A percentile compares a stretch with the other conserved stretches of the same genome.
Evolutionary conservation across 345 rosid genomes (phyloP).

Genomic region (Eutrema japonicum): DNA sequence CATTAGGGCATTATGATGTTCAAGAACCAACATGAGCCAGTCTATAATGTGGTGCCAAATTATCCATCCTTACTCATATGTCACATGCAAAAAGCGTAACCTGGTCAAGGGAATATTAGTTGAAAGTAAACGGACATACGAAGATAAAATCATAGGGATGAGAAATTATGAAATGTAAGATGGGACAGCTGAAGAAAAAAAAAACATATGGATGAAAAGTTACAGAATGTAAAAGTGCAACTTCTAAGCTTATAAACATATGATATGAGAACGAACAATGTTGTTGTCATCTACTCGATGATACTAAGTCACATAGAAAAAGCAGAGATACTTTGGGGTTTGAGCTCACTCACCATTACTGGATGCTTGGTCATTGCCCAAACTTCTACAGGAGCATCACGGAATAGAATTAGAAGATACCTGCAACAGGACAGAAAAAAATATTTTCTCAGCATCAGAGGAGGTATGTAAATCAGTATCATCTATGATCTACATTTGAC

Average conservation of each 20-base stretch:
- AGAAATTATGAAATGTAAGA: background rate
- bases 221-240: background rate
- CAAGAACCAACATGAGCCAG: conserved; percentile 20
- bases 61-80: conserved; percentile 1
- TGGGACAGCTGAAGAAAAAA: background rate
- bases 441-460: conserved; percentile 11
- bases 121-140: conserved; percentile 15
- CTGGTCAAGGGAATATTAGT: conserved; percentile 8
- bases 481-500: conserved; percentile 15
- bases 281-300: background rate
- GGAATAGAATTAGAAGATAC: conserved; percentile 95
- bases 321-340: conserved; percentile 19
- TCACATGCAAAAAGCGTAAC: conserved; percentile 21
- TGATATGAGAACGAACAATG: conserved; percentile 7
- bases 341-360: conserved; percentile 69
- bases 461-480: conserved; percentile 19
- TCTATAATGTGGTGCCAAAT: conserved; percentile 18
- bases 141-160: background rate
- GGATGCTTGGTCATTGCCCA: conserved; percentile 99
- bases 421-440: conserved; percentile 50
- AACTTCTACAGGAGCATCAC: conserved; percentile 99
- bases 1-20: conserved; percentile 18
- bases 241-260: background rate
- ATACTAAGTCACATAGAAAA: conserved; percentile 14
- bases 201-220: background rate